phyloP scores from a whole-genome alignment of 805 yeast genomes.

The Ogataea degrootiae region DNA sequence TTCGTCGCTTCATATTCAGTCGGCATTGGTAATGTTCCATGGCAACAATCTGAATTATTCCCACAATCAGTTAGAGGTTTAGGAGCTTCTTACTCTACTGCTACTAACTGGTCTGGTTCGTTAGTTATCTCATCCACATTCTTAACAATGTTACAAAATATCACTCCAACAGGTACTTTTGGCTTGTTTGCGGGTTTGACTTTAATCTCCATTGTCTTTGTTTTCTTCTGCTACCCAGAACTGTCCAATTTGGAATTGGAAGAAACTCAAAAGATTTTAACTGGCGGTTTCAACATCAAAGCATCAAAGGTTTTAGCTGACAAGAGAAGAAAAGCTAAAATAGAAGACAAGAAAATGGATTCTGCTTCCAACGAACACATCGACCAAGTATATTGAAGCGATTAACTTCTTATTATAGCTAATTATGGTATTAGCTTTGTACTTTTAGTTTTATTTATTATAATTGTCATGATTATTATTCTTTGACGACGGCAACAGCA shows the following conservation, averaged over 20 bases:
- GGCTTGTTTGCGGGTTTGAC: slow-evolving; percentile 84
- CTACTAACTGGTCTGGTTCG: slow-evolving; percentile 48
- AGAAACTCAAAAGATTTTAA: slow-evolving; percentile 77
- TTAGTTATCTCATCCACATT: slow-evolving; percentile 47
- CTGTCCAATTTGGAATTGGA: slow-evolving; percentile 85
- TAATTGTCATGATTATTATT: no score
- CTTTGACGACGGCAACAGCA: no score
- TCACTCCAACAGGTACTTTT: slow-evolving; percentile 51
- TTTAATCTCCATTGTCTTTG: slow-evolving; percentile 64
- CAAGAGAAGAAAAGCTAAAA: slow-evolving; percentile 27
- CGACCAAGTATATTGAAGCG: background rate
- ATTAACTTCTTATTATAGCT: no score
- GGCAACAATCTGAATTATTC: slow-evolving; percentile 56
- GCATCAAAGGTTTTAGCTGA: slow-evolving; percentile 53
- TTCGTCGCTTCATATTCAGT: slow-evolving; percentile 50
- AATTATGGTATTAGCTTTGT: no score
- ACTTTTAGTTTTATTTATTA: no score
- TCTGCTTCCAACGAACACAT: slow-evolving; percentile 5
- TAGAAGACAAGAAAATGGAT: background rate
- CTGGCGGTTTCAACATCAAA: slow-evolving; percentile 83
- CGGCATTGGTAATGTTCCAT: slow-evolving; percentile 53
- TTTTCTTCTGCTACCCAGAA: slow-evolving; percentile 87
- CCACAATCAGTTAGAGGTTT: slow-evolving; percentile 51
- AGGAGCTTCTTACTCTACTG: slow-evolving; percentile 37
- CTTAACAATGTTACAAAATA: slow-evolving; percentile 46